Evolutionary conservation across 176 grass and related monocot species (phyloP).

Genomic region (Echinochloa phyllopogon): DNA sequence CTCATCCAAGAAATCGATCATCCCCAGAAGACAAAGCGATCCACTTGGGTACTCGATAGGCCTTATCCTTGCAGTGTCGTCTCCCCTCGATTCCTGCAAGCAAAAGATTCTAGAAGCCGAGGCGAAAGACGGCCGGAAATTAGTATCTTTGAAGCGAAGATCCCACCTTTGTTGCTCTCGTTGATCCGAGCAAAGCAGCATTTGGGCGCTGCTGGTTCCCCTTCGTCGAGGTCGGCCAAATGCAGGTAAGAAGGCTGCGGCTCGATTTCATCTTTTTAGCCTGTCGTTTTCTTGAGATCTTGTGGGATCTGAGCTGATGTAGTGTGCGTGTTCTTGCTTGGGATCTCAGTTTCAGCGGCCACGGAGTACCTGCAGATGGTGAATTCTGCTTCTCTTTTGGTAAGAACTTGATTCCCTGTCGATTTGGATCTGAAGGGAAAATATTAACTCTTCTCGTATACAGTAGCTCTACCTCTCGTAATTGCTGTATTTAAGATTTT

Average conservation of each 20-base stretch:
- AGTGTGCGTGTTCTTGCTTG: slow-evolving; percentile 25
- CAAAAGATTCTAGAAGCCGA: neutral
- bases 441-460: neutral
- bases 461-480: neutral
- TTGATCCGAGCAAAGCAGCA: slow-evolving; percentile 15
- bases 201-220: neutral
- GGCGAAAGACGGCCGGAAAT: neutral
- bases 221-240: slow-evolving; percentile 4
- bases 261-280: slow-evolving; percentile 10
- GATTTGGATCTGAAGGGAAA: slow-evolving; percentile 26
- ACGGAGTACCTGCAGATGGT: slow-evolving; percentile 33
- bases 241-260: slow-evolving; percentile 5
- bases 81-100: slow-evolving; percentile 1
- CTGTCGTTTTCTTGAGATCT: slow-evolving; percentile 39
- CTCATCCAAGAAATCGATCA: slow-evolving; percentile 30
- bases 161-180: slow-evolving; percentile 12
- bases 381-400: slow-evolving; percentile 26
- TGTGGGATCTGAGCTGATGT: slow-evolving; percentile 28
- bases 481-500: neutral
- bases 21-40: slow-evolving; percentile 27
- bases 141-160: slow-evolving; percentile 27
- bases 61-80: neutral
- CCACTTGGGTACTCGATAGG: neutral
- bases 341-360: slow-evolving; percentile 32
- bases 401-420: slow-evolving; percentile 13